A percentile compares a stretch with the other conserved stretches of the same genome.
These are phyloP conservation scores for Sonneratia alba DNA, from an alignment of 345 rosid species.

Conservation along the genomic window DNA sequence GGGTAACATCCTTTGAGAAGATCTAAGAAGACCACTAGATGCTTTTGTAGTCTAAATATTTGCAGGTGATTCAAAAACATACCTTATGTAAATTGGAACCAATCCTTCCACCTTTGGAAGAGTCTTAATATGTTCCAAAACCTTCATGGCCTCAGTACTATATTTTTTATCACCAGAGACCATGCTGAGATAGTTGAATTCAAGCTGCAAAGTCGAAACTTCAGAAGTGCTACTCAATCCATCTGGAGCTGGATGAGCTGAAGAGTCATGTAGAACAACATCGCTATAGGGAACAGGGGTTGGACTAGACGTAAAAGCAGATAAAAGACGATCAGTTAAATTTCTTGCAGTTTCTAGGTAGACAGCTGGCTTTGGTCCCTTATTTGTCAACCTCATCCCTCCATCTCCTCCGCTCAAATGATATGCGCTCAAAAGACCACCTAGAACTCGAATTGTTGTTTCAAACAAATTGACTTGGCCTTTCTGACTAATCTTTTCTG, in stretches of 20 bases:
- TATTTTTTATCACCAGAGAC: conserved; percentile 89
- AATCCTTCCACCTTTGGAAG: conserved; percentile 86
- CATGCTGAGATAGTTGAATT: conserved; percentile 82
- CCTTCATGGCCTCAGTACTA: conserved; percentile 82
- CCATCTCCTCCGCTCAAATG: conserved; percentile 82
- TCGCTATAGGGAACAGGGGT: conserved; percentile 80
- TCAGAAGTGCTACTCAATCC: conserved; percentile 93
- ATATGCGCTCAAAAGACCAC: conserved; percentile 96
- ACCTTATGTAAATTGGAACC: conserved; percentile 96
- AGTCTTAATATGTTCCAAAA: conserved; percentile 69
- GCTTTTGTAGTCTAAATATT: background rate
- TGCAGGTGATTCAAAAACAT: conserved; percentile 7
- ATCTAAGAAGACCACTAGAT: background rate
- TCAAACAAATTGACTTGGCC: conserved; percentile 97
- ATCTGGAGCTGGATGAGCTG: conserved; percentile 79
- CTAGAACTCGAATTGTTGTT: conserved; percentile 92
- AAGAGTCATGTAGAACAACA: conserved; percentile 59
- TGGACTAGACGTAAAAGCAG: conserved; percentile 79
- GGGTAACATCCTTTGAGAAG: background rate
- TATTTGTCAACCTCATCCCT: conserved; percentile 31
- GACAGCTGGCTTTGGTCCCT: conserved; percentile 60
- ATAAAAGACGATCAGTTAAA: conserved; percentile 80
- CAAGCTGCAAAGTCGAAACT: conserved; percentile 89
- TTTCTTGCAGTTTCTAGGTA: conserved; percentile 71
- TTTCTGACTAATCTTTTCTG: conserved; percentile 66